Percentiles rank a stretch among this genome's conserved stretches.
Conservation (phyloP, 768 basidiomycete species). For the Tylopilus rubrobrunneus region DNA sequence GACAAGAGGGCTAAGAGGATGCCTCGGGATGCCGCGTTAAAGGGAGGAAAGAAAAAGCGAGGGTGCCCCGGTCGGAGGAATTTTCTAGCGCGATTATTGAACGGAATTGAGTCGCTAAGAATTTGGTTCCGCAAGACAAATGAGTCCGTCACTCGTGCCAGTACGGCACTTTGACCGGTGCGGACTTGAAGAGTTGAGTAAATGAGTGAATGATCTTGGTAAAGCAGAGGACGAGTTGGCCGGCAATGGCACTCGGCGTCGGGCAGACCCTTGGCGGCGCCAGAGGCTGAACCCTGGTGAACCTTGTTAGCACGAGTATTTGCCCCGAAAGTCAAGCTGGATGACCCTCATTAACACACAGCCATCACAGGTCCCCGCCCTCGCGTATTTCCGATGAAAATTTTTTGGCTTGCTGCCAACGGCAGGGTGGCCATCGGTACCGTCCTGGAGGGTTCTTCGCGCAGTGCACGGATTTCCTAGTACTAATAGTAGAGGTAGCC, state of each 20-base stretch:
- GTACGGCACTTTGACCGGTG: conserved; percentile 28
- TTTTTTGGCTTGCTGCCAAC: conserved; percentile 25
- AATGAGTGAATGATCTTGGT: conserved; percentile 24
- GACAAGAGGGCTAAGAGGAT: conserved; percentile 20
- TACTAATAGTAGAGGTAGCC: neutral
- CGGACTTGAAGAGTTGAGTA: conserved; percentile 24
- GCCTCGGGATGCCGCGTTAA: conserved; percentile 23
- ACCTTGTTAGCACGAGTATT: conserved; percentile 27
- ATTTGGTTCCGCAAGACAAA: conserved; percentile 35
- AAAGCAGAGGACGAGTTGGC: conserved; percentile 8
- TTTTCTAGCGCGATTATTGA: conserved; percentile 33
- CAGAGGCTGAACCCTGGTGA: conserved; percentile 29
- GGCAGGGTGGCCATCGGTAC: conserved; percentile 18
- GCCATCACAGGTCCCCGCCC: conserved; percentile 37
- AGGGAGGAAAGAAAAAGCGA: conserved; percentile 30
- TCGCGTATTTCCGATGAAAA: conserved; percentile 37
- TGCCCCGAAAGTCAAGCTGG: conserved; percentile 31
- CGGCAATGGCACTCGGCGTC: conserved; percentile 18
- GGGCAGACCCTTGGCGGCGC: conserved; percentile 28
- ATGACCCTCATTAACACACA: conserved; percentile 35
- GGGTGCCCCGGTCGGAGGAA: conserved; percentile 25
- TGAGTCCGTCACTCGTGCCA: conserved; percentile 25
- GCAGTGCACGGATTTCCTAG: conserved; percentile 1
- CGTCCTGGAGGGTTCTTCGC: conserved; percentile 7
- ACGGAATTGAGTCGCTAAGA: conserved; percentile 36